Percentiles rank a stretch among this genome's conserved stretches.
Evolutionary conservation across 2,329 filamentous ascomycete genomes (phyloP).

Genomic region (Lachnellula subtilissima): DNA sequence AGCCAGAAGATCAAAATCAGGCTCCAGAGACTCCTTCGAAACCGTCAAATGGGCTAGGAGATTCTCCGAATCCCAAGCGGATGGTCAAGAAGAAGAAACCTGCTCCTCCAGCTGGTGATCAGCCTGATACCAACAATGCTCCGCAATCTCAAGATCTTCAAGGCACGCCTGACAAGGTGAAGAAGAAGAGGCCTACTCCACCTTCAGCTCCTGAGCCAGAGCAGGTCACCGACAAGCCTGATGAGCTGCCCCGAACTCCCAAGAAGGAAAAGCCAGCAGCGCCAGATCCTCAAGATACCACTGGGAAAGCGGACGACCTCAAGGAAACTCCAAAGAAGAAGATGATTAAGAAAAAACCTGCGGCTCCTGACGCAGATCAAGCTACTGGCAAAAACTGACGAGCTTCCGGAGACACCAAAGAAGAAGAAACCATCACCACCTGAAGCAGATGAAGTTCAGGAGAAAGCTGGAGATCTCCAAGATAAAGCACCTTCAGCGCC

Average conservation of each 20-base stretch:
- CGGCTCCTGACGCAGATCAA: not conserved
- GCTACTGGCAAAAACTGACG: not conserved
- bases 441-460: not conserved
- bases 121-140: not conserved
- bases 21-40: not conserved
- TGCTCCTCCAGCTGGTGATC: not conserved
- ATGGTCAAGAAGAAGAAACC: slow-evolving; percentile 6
- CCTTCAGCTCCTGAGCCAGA: not conserved
- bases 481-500: not conserved
- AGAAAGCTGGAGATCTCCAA: not conserved
- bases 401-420: slow-evolving; percentile 1
- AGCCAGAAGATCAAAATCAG: slow-evolving; percentile 3
- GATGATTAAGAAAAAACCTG: slow-evolving; percentile 1
- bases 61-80: not conserved
- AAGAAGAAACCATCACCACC: not conserved
- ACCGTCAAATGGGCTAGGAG: not conserved
- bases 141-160: slow-evolving; percentile 2
- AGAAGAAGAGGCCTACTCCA: slow-evolving; percentile 1
- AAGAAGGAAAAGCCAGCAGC: slow-evolving; percentile 3
- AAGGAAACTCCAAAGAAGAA: not conserved
- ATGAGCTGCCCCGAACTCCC: slow-evolving; percentile 1
- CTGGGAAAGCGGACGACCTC: not conserved
- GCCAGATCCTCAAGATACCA: not conserved
- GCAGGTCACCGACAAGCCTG: not conserved
- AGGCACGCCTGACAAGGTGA: slow-evolving; percentile 5